Evolutionary conservation across 371 early-diverging fungal species (phyloP).

Genomic region (Mucor lusitanicus): DNA sequence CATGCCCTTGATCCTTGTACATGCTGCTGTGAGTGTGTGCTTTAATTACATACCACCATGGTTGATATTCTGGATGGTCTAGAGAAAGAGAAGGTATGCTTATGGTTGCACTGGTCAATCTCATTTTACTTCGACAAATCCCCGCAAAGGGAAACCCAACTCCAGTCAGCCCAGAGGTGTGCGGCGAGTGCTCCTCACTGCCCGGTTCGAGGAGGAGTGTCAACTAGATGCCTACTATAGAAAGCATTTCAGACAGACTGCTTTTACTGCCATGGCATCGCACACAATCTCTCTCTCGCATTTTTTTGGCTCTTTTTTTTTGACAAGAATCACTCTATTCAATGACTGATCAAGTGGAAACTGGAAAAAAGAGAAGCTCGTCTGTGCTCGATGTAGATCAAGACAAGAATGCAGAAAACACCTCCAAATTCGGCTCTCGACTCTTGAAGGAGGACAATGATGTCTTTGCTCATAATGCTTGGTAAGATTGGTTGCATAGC

Average conservation of each 20-base stretch:
- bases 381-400: constrained; percentile 38
- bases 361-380: constrained; percentile 38
- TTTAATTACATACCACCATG: constrained; percentile 32
- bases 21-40: neutral
- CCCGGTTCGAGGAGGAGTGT: neutral
- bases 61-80: constrained; percentile 33
- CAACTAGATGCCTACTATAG: no score
- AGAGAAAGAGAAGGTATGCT: constrained; percentile 28
- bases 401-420: constrained; percentile 1
- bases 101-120: constrained; percentile 11
- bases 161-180: neutral
- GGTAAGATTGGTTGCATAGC: constrained; percentile 55
- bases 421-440: constrained; percentile 66
- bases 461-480: constrained; percentile 80
- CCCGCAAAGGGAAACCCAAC: neutral
- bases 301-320: no score
- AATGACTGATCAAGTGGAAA: constrained; percentile 7
- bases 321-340: no score
- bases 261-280: no score
- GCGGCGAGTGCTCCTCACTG: neutral
- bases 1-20: neutral
- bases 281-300: no score
- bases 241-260: no score
- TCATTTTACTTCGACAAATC: constrained; percentile 3
- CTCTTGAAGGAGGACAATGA: constrained; percentile 58